Evolutionary conservation across 148 eudicot species (phyloP).

Genomic region (Dysphania ambrosioides): DNA sequence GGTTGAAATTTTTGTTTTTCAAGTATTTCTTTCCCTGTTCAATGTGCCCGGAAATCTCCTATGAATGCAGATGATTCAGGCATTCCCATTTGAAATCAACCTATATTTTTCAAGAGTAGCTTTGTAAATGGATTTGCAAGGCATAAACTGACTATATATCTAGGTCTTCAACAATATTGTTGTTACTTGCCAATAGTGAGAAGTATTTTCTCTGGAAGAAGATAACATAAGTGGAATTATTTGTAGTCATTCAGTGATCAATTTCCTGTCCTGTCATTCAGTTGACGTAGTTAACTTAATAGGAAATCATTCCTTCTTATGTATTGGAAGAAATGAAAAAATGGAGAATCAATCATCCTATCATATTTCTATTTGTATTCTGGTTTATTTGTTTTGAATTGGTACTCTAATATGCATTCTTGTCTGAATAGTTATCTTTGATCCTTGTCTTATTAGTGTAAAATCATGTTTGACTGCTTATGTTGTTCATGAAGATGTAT

Average conservation of each 20-base stretch:
- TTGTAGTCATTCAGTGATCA: background rate
- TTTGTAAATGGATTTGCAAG: background rate
- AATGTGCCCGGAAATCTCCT: background rate
- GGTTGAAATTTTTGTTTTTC: background rate
- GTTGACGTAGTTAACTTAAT: background rate
- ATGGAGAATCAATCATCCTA: background rate
- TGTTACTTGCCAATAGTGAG: background rate
- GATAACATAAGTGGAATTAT: background rate
- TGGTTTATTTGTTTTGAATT: background rate
- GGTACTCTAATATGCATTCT: background rate
- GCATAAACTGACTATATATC: background rate
- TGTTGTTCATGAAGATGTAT: constrained; percentile 16
- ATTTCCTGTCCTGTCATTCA: background rate
- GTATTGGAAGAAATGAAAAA: background rate
- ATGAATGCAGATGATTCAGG: background rate
- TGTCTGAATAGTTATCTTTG: background rate
- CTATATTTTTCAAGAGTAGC: background rate
- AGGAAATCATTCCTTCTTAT: background rate
- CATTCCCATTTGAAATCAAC: background rate
- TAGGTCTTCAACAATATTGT: no score
- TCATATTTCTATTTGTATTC: background rate
- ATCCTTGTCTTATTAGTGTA: background rate
- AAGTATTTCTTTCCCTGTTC: background rate
- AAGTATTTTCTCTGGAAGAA: background rate
- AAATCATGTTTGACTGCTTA: background rate